Percentiles rank a stretch among this genome's conserved stretches.
Evolutionary conservation across 2,329 filamentous ascomycete species (phyloP).

Genomic region (Colletotrichum scovillei): DNA sequence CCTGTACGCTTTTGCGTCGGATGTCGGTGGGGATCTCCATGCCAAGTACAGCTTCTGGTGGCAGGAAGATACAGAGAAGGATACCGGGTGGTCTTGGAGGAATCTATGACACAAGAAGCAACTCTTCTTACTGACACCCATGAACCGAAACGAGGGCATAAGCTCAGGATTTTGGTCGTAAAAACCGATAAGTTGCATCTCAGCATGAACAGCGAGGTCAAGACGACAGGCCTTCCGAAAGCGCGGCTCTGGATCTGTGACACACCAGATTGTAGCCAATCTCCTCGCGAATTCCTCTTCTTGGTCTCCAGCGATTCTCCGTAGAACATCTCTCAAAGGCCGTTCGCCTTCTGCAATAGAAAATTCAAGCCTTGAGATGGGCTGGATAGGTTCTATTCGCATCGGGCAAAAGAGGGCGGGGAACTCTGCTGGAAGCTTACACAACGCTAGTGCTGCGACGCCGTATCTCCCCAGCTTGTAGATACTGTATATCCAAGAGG

Average conservation of each 20-base stretch:
- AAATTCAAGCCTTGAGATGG: not conserved
- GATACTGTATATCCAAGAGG: constrained; percentile 4
- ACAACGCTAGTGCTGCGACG: not conserved
- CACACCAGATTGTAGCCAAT: not conserved
- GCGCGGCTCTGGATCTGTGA: not conserved
- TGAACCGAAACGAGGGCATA: too few relatives aligned
- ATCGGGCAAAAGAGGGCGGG: not conserved
- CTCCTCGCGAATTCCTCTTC: not conserved
- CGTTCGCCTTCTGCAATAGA: not conserved
- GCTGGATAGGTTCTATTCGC: not conserved
- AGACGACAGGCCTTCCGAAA: not conserved
- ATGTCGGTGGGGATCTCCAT: too few relatives aligned
- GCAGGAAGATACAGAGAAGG: too few relatives aligned
- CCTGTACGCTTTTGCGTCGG: too few relatives aligned
- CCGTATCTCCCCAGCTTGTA: constrained; percentile 13
- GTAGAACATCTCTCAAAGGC: not conserved
- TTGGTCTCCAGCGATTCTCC: not conserved
- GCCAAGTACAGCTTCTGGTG: too few relatives aligned
- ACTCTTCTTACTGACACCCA: too few relatives aligned
- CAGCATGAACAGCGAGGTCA: constrained; percentile 10
- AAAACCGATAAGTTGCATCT: constrained; percentile 9
- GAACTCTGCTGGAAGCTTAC: not conserved
- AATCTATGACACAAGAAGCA: too few relatives aligned
- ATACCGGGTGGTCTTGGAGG: too few relatives aligned
- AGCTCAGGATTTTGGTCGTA: not conserved